phyloP scores from a whole-genome alignment of 495 filamentous ascomycete genomes.

The Parachaetomium inaequale region DNA sequence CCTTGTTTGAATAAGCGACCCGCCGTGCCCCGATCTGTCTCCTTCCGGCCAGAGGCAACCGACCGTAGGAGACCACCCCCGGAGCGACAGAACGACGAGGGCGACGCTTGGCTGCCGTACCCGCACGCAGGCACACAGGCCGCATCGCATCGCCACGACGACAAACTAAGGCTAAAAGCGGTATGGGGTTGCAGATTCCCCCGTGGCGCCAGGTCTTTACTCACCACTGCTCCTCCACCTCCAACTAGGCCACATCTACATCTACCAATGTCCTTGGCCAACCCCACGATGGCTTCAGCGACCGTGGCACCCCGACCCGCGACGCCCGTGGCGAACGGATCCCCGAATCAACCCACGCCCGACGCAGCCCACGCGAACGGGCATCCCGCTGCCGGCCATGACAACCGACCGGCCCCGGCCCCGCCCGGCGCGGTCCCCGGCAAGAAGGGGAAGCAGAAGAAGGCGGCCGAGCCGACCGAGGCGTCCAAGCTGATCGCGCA shows the following conservation, averaged over 20 bases:
- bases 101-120: not conserved
- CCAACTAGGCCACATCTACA: slow-evolving; percentile 2
- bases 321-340: slow-evolving; percentile 31
- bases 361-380: slow-evolving; percentile 34
- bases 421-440: slow-evolving; percentile 36
- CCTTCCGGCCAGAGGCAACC: not conserved
- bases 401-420: slow-evolving; percentile 42
- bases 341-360: slow-evolving; percentile 21
- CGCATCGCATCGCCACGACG: not conserved
- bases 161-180: not conserved
- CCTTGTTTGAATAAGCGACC: slow-evolving; percentile 3
- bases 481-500: slow-evolving; percentile 85
- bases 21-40: not conserved
- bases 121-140: not conserved
- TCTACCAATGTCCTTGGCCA: slow-evolving; percentile 28
- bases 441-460: slow-evolving; percentile 70
- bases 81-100: not conserved
- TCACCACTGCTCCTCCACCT: slow-evolving; percentile 11
- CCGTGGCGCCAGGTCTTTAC: not conserved
- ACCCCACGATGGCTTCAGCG: slow-evolving; percentile 28
- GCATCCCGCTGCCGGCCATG: slow-evolving; percentile 36
- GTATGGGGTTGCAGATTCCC: not conserved
- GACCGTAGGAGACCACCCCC: not conserved
- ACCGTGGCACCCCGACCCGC: slow-evolving; percentile 28
- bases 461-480: slow-evolving; percentile 73